Evolutionary conservation across 139 green algal genomes (phyloP).

Genomic region (Tetratostichococcus sp.): DNA sequence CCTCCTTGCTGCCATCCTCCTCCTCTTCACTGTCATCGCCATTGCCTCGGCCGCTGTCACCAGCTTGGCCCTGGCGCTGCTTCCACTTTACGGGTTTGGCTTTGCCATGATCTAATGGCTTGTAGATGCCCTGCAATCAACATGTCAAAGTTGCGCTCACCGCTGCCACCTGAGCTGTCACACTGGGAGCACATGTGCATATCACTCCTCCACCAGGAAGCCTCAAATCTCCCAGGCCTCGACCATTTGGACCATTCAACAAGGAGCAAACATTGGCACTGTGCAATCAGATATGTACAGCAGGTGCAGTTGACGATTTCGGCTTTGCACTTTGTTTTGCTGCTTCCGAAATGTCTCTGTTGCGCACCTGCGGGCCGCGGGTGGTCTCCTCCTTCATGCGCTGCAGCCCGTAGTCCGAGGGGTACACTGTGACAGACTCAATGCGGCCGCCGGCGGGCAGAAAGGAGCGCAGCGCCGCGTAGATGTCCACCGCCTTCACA

Average conservation of each 20-base stretch:
- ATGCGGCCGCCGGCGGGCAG: slow-evolving; percentile 39
- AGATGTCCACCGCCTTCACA: slow-evolving; percentile 75
- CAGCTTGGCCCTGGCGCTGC: slow-evolving; percentile 4
- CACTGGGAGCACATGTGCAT: no score
- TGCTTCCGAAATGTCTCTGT: no score
- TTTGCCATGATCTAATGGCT: neutral
- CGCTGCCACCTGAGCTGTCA: no score
- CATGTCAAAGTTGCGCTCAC: neutral
- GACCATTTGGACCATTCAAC: no score
- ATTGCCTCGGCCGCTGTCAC: slow-evolving; percentile 7
- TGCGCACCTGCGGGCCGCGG: slow-evolving; percentile 57
- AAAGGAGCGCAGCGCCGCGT: slow-evolving; percentile 82
- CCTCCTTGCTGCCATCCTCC: no score
- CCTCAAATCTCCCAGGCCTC: no score
- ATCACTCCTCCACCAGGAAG: no score
- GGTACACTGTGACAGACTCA: slow-evolving; percentile 81
- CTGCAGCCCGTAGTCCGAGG: slow-evolving; percentile 87
- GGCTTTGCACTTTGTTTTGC: no score
- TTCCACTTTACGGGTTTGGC: neutral
- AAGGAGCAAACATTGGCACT: no score
- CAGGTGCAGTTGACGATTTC: no score
- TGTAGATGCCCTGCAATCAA: slow-evolving; percentile 11
- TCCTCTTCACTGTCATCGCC: slow-evolving; percentile 15
- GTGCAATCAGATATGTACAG: no score
- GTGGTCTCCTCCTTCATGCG: slow-evolving; percentile 81